Evolutionary conservation across 2,329 filamentous ascomycete genomes (phyloP), one percentile per base, ranked within the genome.

Genomic region (Stemphylium beticola): DNA sequence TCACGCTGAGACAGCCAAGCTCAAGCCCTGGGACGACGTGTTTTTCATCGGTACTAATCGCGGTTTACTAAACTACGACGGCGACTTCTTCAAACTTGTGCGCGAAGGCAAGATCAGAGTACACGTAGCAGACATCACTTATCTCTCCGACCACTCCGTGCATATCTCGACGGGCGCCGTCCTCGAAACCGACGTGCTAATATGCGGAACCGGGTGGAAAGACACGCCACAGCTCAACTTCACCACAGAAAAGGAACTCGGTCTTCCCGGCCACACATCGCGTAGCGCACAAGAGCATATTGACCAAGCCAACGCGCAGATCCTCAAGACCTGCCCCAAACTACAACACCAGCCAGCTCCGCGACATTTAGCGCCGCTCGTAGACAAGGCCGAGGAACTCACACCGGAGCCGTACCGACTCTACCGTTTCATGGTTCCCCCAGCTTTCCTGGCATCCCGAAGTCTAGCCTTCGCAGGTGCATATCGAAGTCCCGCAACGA

Each of bases 151-250:
- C 0, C 66, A 75, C 22, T 76, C 69, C 0, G 72, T 87, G 2
- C 79, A 84, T 52, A 76, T 87, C 5, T 73, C 79, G 1, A 77
- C 77, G 6, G 80, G 79, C 10, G 72, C 76, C 0, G 60, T 57
- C 0, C 52, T 87, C 2, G 50, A 74, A 1, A 77, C 80, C 1
- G 81, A 86, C 45, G 81, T 78, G 1, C 63, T 88, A 0, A 76
- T 87, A 48, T 81, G 79, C 54, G 78, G 79, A 9, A 87, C 83
- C 0, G 85, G 85, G 26, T 87, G 85, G 84, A 81, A 80, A 54
- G 77, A 80, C 11, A 76, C 78, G 7, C 81, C 84, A 1, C 79
- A 79, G 0, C 73, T 88, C 44, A 76, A 77, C 45, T 85, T 86
- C 65, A n/a, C 76, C 74, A 17, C 69, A 2, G 24, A 58, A 0